Evolutionary conservation across 495 filamentous ascomycete genomes (phyloP), one percentile per base, ranked within the genome.

Genomic region (Penicillium taxi): DNA sequence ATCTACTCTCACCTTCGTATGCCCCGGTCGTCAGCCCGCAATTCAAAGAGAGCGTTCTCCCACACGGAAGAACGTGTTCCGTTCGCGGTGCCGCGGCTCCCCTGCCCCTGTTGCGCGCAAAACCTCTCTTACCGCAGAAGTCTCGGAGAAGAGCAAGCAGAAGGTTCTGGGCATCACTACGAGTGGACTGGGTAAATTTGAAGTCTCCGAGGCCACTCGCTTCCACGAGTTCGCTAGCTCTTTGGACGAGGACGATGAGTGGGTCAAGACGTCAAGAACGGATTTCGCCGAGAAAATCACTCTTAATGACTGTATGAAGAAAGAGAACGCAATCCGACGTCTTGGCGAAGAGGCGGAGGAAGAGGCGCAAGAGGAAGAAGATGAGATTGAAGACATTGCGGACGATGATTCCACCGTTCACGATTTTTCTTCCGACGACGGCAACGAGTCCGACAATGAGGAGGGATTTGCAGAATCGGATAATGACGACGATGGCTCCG

Each of bases 381-480:
- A 77, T 20, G 74, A 78, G 12, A 70, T 74, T 9, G 66, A 75
- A 11, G 70, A 73, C 13, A 69, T 70, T 22, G 66, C 72, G 4
- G 73, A 77, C 19, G 78, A 80, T 45, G 73, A 63, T 8, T 85
- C 81, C 32, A 68, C 63, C 14, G 74, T 82, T 27, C 77, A 81
- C 41, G 79, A 84, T 34, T 75, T 74, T 41, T 66, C 61, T 28
- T 71, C 68, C 4, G 69, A 74, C 23, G 83, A 80, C 52, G 86
- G 86, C 8, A 89, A 90, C 47, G 86, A 95, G 47, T 91, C 88
- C n/a, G 90, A 96, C 55, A 87, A 94, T 50, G 91, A 98, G 63
- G 78, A 79, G 44, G 91, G 91, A 2, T 95, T 96, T 53, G 90
- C 87, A 27, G 84, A 82, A 9, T 90, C 85, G 0, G 89, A 94